Percentiles rank a stretch among this genome's conserved stretches.
These are phyloP conservation scores for Moniliophthora roreri DNA, from an alignment of 1,284 basidiomycete genomes.

Conservation along the genomic window DNA sequence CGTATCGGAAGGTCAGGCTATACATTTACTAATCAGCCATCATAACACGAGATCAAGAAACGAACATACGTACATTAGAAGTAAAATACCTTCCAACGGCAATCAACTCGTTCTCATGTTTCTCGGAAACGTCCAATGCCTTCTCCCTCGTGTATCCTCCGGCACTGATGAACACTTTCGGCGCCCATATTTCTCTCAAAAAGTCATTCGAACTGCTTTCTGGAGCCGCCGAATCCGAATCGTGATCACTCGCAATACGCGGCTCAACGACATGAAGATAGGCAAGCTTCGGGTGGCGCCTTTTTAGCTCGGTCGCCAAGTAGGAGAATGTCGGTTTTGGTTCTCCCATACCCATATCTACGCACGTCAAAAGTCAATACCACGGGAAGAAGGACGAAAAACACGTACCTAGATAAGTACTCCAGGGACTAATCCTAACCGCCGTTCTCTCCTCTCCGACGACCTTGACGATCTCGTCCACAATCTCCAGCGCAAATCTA, in stretches of 20 bases:
- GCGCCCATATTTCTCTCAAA: slow-evolving; percentile 32
- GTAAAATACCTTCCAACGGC: background rate
- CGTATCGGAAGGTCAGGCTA: slow-evolving; percentile 53
- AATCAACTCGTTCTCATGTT: background rate
- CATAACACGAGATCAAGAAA: too few species aligned
- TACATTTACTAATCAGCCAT: background rate
- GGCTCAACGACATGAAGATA: slow-evolving; percentile 50
- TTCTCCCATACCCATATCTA: slow-evolving; percentile 36
- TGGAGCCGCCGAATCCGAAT: too few species aligned
- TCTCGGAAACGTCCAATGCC: slow-evolving; percentile 7
- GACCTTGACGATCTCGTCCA: slow-evolving; percentile 31
- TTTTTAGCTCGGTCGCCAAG: slow-evolving; percentile 21
- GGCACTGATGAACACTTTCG: slow-evolving; percentile 34
- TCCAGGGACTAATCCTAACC: slow-evolving; percentile 56
- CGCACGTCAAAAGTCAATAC: background rate
- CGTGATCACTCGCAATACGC: too few species aligned
- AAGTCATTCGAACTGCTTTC: slow-evolving; percentile 20
- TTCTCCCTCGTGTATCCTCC: slow-evolving; percentile 29
- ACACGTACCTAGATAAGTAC: slow-evolving; percentile 31
- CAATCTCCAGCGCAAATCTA: slow-evolving; percentile 38
- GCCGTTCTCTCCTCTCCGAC: slow-evolving; percentile 37
- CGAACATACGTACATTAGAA: background rate
- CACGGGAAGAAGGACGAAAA: background rate
- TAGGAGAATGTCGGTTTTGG: slow-evolving; percentile 34
- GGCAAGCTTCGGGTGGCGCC: slow-evolving; percentile 38